Evolutionary conservation across 495 filamentous ascomycete species (phyloP).

Genomic region (Chaetomium cochliodes): DNA sequence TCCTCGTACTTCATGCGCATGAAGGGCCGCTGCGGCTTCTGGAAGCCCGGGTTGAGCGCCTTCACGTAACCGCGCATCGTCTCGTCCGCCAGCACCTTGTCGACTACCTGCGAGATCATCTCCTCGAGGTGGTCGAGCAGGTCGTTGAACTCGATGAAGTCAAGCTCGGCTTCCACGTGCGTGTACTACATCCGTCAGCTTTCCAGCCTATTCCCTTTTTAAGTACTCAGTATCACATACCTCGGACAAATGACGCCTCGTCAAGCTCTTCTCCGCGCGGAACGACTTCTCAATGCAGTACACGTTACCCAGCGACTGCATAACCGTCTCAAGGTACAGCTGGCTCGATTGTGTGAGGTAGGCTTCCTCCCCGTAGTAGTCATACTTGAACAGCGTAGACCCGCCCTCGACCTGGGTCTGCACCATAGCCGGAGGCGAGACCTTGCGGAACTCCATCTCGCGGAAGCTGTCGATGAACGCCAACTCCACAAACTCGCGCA

Average conservation of each 20-base stretch:
- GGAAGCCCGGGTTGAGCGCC: conserved; percentile 84
- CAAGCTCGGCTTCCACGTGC: conserved; percentile 94
- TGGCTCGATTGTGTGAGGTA: conserved; percentile 97
- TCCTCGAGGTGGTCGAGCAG: conserved; percentile 88
- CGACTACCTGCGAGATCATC: conserved; percentile 83
- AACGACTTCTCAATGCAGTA: conserved; percentile 99
- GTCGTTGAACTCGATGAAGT: conserved; percentile 92
- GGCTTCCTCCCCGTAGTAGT: conserved; percentile 92
- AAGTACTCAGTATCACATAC: neutral
- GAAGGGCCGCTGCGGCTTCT: conserved; percentile 82
- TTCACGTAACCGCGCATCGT: conserved; percentile 66
- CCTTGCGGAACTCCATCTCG: conserved; percentile 75
- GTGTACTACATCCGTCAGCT: conserved; percentile 59
- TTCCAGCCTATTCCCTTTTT: neutral
- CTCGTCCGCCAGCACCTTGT: conserved; percentile 69
- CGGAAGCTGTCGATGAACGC: conserved; percentile 83
- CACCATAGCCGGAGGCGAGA: conserved; percentile 93
- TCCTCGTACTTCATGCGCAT: conserved; percentile 92
- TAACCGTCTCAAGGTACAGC: conserved; percentile 93
- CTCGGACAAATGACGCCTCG: conserved; percentile 88
- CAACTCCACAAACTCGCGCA: conserved; percentile 77
- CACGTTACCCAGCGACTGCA: conserved; percentile 87
- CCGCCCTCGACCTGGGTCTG: conserved; percentile 98
- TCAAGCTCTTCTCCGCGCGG: conserved; percentile 94
- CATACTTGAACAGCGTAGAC: conserved; percentile 86